phyloP scores from a whole-genome alignment of 768 basidiomycete species.

The Melanogaster broomeanus region DNA sequence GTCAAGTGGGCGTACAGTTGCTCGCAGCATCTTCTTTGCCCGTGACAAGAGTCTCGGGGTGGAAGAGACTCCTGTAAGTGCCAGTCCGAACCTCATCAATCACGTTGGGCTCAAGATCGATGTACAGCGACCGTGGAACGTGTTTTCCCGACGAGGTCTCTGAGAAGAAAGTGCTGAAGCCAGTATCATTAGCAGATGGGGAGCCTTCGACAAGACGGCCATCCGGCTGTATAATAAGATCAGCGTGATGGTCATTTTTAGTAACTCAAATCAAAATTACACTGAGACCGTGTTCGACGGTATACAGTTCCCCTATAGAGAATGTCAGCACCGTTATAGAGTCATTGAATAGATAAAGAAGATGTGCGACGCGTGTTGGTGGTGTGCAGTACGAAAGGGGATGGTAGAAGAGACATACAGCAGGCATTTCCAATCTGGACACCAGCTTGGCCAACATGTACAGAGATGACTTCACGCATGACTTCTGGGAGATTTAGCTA shows the following conservation, averaged over 20 bases:
- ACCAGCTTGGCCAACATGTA: conserved; percentile 99
- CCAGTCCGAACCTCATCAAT: conserved; percentile 97
- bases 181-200: conserved; percentile 75
- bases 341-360: neutral
- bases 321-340: conserved; percentile 15
- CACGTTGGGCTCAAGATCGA: conserved; percentile 96
- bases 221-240: conserved; percentile 68
- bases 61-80: conserved; percentile 95
- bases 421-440: conserved; percentile 98
- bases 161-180: conserved; percentile 99
- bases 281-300: conserved; percentile 96
- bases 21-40: conserved; percentile 99
- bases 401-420: conserved; percentile 62
- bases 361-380: conserved; percentile 16
- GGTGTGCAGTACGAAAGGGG: neutral
- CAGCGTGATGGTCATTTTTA: conserved; percentile 10
- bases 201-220: conserved; percentile 85
- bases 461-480: conserved; percentile 97
- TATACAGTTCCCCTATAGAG: conserved; percentile 92
- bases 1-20: conserved; percentile 71
- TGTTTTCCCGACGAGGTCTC: conserved; percentile 97
- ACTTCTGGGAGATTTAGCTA: conserved; percentile 25
- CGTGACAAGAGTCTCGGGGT: conserved; percentile 97
- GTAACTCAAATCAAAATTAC: conserved; percentile 44
- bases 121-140: conserved; percentile 96